Percentiles rank a stretch among this genome's conserved stretches.
These are phyloP conservation scores for Yarrowia divulgata DNA, from an alignment of 805 yeast genomes.

Conservation along the genomic window DNA sequence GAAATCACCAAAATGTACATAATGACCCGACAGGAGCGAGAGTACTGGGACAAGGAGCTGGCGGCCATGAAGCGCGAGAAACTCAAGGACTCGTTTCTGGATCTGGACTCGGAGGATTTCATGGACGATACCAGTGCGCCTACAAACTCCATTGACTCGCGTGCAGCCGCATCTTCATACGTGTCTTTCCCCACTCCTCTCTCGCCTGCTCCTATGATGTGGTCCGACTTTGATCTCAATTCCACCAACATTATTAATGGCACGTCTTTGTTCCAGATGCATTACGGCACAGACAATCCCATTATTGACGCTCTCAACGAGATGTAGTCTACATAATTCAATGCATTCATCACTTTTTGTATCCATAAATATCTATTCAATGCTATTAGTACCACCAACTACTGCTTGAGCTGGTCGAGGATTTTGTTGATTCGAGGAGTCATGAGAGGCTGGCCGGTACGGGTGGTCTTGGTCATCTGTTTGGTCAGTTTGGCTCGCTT, in stretches of 20 bases:
- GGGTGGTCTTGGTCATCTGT: slow-evolving; percentile 62
- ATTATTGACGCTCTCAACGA: slow-evolving; percentile 18
- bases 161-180: neutral
- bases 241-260: slow-evolving; percentile 23
- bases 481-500: slow-evolving; percentile 58
- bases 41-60: slow-evolving; percentile 23
- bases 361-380: neutral
- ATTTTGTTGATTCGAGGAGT: slow-evolving; percentile 84
- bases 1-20: slow-evolving; percentile 28
- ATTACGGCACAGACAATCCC: slow-evolving; percentile 9
- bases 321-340: neutral
- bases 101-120: slow-evolving; percentile 9
- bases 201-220: slow-evolving; percentile 1
- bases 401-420: slow-evolving; percentile 66
- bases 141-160: neutral
- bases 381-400: neutral
- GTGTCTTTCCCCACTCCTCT: slow-evolving; percentile 21
- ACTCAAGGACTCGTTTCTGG: slow-evolving; percentile 2
- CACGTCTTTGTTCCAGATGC: slow-evolving; percentile 11
- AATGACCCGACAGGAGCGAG: slow-evolving; percentile 6
- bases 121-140: slow-evolving; percentile 14
- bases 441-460: slow-evolving; percentile 86
- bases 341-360: neutral
- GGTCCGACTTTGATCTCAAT: slow-evolving; percentile 29
- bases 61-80: slow-evolving; percentile 4